phyloP scores from a whole-genome alignment of 2,329 filamentous ascomycete species.

The Coniochaeta sp. region DNA sequence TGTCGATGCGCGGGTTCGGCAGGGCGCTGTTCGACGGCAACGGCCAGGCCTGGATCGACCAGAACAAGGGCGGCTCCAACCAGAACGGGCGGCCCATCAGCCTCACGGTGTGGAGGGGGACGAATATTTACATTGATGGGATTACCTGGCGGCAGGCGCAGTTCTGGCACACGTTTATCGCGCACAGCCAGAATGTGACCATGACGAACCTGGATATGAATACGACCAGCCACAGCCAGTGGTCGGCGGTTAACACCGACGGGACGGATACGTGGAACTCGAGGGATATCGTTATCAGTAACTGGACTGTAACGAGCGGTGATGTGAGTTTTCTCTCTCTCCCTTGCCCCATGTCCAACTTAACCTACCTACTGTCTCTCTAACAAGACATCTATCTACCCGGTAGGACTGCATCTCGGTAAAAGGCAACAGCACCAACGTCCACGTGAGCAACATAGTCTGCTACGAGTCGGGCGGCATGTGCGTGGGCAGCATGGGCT shows the following conservation, averaged over 20 bases:
- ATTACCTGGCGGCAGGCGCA: constrained; percentile 37
- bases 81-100: constrained; percentile 36
- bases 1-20: constrained; percentile 40
- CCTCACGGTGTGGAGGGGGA: constrained; percentile 36
- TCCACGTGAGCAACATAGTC: constrained; percentile 26
- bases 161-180: constrained; percentile 42
- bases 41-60: constrained; percentile 37
- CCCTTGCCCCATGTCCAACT: not conserved
- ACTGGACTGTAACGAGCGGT: constrained; percentile 35
- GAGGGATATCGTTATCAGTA: constrained; percentile 33
- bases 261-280: constrained; percentile 45
- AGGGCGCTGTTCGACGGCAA: constrained; percentile 38
- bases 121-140: constrained; percentile 36
- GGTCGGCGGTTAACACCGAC: constrained; percentile 41
- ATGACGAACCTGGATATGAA: constrained; percentile 48
- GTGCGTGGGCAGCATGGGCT: constrained; percentile 28
- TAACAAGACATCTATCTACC: not conserved
- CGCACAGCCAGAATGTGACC: constrained; percentile 40
- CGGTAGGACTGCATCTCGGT: constrained; percentile 34
- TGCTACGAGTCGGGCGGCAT: constrained; percentile 31
- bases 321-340: constrained; percentile 24
- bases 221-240: constrained; percentile 34
- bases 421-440: constrained; percentile 32
- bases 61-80: constrained; percentile 32
- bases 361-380: not conserved